Conservation (phyloP, 1,284 basidiomycete genomes). For the Pseudozyma tsukubaensis region DNA sequence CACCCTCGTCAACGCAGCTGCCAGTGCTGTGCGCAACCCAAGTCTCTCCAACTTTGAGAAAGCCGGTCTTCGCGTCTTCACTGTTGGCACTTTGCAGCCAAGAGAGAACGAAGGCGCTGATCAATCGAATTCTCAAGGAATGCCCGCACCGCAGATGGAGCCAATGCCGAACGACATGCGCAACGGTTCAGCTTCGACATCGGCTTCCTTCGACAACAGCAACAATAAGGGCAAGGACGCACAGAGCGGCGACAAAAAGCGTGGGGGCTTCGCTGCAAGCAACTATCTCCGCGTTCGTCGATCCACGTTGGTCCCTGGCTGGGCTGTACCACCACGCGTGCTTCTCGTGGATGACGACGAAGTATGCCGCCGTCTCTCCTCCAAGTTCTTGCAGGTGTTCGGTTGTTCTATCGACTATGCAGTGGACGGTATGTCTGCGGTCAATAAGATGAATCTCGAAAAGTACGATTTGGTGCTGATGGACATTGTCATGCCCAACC, state of each 20-base stretch:
- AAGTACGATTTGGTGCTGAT: conserved; percentile 88
- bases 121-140: neutral
- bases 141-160: neutral
- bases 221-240: conserved; percentile 8
- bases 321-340: conserved; percentile 72
- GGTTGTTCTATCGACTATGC: conserved; percentile 94
- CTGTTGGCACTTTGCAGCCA: conserved; percentile 82
- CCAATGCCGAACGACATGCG: conserved; percentile 5
- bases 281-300: conserved; percentile 59
- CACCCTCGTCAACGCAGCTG: conserved; percentile 26
- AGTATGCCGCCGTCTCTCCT: conserved; percentile 85
- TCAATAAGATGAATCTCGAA: conserved; percentile 92
- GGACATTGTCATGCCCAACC: conserved; percentile 94
- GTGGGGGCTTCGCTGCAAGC: conserved; percentile 9
- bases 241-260: conserved; percentile 2
- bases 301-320: conserved; percentile 80
- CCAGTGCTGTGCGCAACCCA: conserved; percentile 39
- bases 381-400: conserved; percentile 94
- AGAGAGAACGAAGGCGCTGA: conserved; percentile 55
- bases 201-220: neutral
- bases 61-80: conserved; percentile 75
- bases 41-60: conserved; percentile 13
- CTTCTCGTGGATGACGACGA: conserved; percentile 95
- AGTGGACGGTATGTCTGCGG: conserved; percentile 89
- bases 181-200: conserved; percentile 12